Evolutionary conservation across 768 basidiomycete genomes (phyloP).

Genomic region (Lactarius vividus): DNA sequence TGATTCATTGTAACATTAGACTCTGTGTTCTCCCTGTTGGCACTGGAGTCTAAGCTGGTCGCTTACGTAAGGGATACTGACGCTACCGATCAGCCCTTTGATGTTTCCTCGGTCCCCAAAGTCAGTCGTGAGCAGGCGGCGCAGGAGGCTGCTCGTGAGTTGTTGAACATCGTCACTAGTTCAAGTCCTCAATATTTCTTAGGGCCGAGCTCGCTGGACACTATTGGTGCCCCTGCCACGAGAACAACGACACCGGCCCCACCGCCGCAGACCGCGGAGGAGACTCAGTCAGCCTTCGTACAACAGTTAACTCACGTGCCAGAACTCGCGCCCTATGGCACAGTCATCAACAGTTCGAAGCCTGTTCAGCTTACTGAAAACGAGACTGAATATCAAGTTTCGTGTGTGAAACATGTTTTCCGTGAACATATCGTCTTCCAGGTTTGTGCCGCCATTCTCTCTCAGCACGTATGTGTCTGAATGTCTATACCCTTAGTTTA

Average conservation of each 20-base stretch:
- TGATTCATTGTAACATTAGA: constrained; percentile 47
- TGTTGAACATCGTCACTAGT: not conserved
- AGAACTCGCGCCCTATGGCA: constrained; percentile 81
- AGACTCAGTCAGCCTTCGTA: constrained; percentile 84
- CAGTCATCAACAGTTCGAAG: constrained; percentile 77
- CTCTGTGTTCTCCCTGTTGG: constrained; percentile 88
- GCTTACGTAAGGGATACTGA: constrained; percentile 85
- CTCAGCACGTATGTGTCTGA: constrained; percentile 18
- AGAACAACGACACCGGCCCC: constrained; percentile 59
- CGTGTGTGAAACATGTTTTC: constrained; percentile 96
- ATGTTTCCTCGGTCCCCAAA: constrained; percentile 83
- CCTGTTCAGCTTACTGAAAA: constrained; percentile 87
- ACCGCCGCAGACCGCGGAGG: constrained; percentile 77
- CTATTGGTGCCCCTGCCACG: constrained; percentile 68
- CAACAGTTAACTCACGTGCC: constrained; percentile 84
- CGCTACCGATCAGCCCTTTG: constrained; percentile 73
- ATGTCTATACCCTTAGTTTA: constrained; percentile 59
- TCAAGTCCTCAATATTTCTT: not conserved
- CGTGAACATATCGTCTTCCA: constrained; percentile 96
- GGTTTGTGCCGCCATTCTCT: constrained; percentile 43
- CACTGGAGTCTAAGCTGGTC: constrained; percentile 89
- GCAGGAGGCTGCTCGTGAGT: constrained; percentile 82
- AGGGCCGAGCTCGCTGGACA: constrained; percentile 87
- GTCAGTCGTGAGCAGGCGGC: constrained; percentile 92
- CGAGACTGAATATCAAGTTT: constrained; percentile 97